Evolutionary conservation across 164 flowering plant species (phyloP).

Genomic region (Houttuynia cordata): DNA sequence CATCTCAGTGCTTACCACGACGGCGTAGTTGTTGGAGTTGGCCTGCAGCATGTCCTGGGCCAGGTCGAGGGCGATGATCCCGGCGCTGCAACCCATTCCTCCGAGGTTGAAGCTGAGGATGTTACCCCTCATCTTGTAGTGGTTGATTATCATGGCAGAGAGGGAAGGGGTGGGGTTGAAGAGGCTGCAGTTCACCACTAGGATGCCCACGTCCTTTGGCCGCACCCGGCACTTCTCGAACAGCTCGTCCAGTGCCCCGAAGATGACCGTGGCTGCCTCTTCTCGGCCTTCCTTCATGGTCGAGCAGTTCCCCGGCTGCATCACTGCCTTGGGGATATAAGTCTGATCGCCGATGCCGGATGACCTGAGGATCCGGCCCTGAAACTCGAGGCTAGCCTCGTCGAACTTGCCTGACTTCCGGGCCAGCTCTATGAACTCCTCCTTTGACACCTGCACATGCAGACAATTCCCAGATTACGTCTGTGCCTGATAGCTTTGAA

Average conservation of each 20-base stretch:
- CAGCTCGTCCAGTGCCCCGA: conserved; percentile 85
- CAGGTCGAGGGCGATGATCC: conserved; percentile 60
- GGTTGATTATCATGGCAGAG: conserved; percentile 88
- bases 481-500: no score
- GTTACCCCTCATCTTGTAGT: conserved; percentile 91
- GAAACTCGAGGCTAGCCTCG: conserved; percentile 55
- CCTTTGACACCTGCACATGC: conserved; percentile 43
- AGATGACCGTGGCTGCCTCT: conserved; percentile 70
- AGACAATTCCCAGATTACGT: not conserved
- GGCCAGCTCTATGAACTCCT: conserved; percentile 50
- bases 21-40: conserved; percentile 64
- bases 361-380: conserved; percentile 40
- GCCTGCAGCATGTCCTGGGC: conserved; percentile 83
- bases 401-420: conserved; percentile 59
- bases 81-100: conserved; percentile 92
- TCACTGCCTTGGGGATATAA: conserved; percentile 55
- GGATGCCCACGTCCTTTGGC: conserved; percentile 74
- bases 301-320: conserved; percentile 29
- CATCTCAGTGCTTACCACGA: conserved; percentile 87
- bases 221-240: conserved; percentile 61
- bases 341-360: conserved; percentile 90
- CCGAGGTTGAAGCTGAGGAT: conserved; percentile 78
- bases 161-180: conserved; percentile 94
- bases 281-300: conserved; percentile 86
- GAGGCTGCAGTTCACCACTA: conserved; percentile 85